A percentile compares a stretch with the other conserved stretches of the same genome.
Evolutionary conservation across 2,329 filamentous ascomycete genomes (phyloP).

Genomic region (Dactylonectria estremocensis): DNA sequence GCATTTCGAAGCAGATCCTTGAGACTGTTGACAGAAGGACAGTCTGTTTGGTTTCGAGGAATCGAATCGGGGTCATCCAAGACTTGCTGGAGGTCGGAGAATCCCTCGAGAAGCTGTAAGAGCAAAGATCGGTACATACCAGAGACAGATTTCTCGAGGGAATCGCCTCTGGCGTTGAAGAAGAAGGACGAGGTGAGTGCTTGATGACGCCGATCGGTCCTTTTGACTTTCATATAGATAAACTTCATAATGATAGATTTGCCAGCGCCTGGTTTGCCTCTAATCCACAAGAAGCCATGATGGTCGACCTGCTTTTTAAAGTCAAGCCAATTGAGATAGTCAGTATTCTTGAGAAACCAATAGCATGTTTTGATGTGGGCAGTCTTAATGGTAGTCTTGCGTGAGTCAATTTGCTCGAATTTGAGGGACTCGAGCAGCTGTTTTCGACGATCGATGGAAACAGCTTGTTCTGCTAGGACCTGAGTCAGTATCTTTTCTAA

Average conservation of each 20-base stretch:
- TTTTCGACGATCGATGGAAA: no score
- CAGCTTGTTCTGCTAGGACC: no score
- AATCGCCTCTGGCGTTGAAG: slow-evolving; percentile 27
- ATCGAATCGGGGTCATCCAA: slow-evolving; percentile 1
- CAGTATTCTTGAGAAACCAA: neutral
- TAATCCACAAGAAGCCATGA: slow-evolving; percentile 42
- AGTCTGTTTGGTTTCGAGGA: neutral
- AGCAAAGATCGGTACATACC: slow-evolving; percentile 34
- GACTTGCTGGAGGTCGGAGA: slow-evolving; percentile 13
- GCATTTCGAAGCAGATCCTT: no score
- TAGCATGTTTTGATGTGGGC: neutral
- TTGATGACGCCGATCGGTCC: neutral
- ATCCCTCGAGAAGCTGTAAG: neutral
- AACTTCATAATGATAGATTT: slow-evolving; percentile 66
- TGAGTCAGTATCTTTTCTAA: no score
- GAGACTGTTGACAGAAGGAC: neutral
- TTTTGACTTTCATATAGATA: neutral
- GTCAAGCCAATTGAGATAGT: slow-evolving; percentile 12
- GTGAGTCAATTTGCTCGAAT: neutral
- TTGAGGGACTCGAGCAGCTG: neutral
- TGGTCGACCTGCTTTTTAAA: slow-evolving; percentile 44
- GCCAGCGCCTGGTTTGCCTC: no score
- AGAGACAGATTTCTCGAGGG: slow-evolving; percentile 18
- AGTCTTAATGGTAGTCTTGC: no score
- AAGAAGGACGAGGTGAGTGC: slow-evolving; percentile 22